These are phyloP conservation scores for Aspergillus indologenus DNA, from an alignment of 495 filamentous ascomycete genomes.

Conservation along the genomic window DNA sequence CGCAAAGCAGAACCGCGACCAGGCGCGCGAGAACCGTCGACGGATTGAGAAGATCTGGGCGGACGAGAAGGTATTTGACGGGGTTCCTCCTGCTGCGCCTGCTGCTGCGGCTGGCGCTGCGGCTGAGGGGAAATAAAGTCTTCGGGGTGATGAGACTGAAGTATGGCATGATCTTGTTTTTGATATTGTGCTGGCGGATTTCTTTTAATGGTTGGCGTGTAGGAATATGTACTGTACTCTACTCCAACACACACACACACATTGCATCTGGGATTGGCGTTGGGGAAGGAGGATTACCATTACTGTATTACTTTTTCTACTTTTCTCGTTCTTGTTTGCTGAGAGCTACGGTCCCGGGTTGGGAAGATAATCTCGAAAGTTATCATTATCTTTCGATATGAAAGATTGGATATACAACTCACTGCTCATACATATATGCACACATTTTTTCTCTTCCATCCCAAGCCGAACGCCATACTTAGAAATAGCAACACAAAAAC, in stretches of 20 bases:
- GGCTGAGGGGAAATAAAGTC: slow-evolving; percentile 16
- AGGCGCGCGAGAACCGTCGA: slow-evolving; percentile 63
- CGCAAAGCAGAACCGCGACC: slow-evolving; percentile 71
- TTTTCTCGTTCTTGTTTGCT: too few species aligned
- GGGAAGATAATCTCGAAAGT: neutral
- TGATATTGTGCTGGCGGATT: too few species aligned
- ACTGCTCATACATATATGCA: slow-evolving; percentile 19
- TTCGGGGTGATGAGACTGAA: slow-evolving; percentile 7
- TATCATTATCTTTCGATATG: neutral
- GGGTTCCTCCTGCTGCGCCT: slow-evolving; percentile 10
- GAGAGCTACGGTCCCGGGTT: neutral
- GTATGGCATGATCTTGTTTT: too few species aligned
- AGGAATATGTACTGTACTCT: neutral
- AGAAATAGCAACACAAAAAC: slow-evolving; percentile 14
- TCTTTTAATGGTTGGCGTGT: too few species aligned
- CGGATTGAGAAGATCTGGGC: slow-evolving; percentile 72
- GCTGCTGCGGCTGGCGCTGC: slow-evolving; percentile 5
- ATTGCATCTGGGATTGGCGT: slow-evolving; percentile 12
- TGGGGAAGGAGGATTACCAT: neutral
- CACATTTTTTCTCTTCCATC: slow-evolving; percentile 27
- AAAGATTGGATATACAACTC: slow-evolving; percentile 1
- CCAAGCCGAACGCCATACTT: slow-evolving; percentile 37
- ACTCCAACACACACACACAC: neutral
- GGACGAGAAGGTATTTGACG: slow-evolving; percentile 47
- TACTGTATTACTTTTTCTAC: neutral